Evolutionary conservation across 345 rosid genomes (phyloP).

Genomic region (Aethionema arabicum): DNA sequence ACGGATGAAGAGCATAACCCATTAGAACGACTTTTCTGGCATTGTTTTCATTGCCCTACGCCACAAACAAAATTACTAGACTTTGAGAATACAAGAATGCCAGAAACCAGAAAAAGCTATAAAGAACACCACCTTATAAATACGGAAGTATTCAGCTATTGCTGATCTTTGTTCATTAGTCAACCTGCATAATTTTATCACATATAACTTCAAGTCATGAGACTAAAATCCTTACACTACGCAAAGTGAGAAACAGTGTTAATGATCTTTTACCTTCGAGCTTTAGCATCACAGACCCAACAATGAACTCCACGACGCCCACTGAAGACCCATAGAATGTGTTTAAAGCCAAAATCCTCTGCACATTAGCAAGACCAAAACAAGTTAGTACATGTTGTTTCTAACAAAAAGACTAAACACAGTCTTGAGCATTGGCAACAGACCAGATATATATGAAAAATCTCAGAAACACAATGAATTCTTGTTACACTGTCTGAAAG

Average conservation of each 20-base stretch:
- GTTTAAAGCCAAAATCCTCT: slow-evolving; percentile 93
- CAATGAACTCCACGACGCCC: slow-evolving; percentile 98
- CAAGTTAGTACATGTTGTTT: neutral
- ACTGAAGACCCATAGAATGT: slow-evolving; percentile 91
- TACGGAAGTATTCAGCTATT: slow-evolving; percentile 84
- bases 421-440: slow-evolving; percentile 1
- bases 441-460: neutral
- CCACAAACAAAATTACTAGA: slow-evolving; percentile 17
- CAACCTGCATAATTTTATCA: slow-evolving; percentile 47
- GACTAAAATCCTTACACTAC: too few relatives aligned
- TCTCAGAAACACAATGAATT: neutral
- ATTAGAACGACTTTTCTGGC: slow-evolving; percentile 64
- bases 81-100: slow-evolving; percentile 4
- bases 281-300: slow-evolving; percentile 96
- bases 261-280: slow-evolving; percentile 57
- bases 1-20: slow-evolving; percentile 80
- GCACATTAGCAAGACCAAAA: slow-evolving; percentile 33
- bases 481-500: neutral
- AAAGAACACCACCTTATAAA: slow-evolving; percentile 59
- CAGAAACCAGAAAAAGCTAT: neutral
- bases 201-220: slow-evolving; percentile 13
- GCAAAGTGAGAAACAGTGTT: neutral
- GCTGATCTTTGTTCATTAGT: slow-evolving; percentile 90
- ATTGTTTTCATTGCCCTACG: slow-evolving; percentile 85
- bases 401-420: neutral